Base-by-base conservation (phyloP, 1,284 basidiomycete genomes). In the Ceratobasidium sp. region DNA sequence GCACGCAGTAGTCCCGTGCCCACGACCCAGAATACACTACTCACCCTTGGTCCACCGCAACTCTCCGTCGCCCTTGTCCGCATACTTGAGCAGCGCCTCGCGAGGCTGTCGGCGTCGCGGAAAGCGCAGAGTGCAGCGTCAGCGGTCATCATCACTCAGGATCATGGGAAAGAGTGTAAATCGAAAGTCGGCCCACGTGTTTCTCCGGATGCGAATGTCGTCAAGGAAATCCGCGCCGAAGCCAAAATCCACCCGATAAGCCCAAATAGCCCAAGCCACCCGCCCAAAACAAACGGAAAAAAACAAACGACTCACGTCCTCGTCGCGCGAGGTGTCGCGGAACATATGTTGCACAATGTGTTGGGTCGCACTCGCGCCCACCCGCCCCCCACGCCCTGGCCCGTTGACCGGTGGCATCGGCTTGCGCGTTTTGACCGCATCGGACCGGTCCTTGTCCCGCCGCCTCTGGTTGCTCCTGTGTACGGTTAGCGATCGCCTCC, bases 31-130 rank as follows among this genome's bases (percentile, higher is more conserved):
- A 7, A 3, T 9, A 28, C 21, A n/a, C 28, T 69, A 83, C 90
- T 84, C 81, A 90, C 92, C 92, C 81, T 81, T 82, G 38, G 93
- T 95, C 89, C 90, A 95, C 77, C 88, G 85, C 60, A 91, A 91
- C 79, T 95, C 89, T 73, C 85, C 82, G 36, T 93, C 87, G 77
- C 89, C 89, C 76, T 83, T 80, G 25, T 89, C 83, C 23, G 96
- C 96, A 78, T 96, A 98, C 82, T 91, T 95, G 84, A 99, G 90
- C 75, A 99, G 83, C 3, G 96, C 96, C 82, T 98, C 95, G 75
- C 96, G 89, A 38, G 96, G 96, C 92, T 98, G 83, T 58, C 54
- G 36, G 11, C 54, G 54, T 58, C 54, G 54, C 23, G 36, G 54
- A 33, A 58, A 58, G 54, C 33, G n/a, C 36, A 58, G 54, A 78